These are phyloP conservation scores for Gynochthodes officinalis DNA, from an alignment of 257 asterid genomes.

Conservation along the genomic window DNA sequence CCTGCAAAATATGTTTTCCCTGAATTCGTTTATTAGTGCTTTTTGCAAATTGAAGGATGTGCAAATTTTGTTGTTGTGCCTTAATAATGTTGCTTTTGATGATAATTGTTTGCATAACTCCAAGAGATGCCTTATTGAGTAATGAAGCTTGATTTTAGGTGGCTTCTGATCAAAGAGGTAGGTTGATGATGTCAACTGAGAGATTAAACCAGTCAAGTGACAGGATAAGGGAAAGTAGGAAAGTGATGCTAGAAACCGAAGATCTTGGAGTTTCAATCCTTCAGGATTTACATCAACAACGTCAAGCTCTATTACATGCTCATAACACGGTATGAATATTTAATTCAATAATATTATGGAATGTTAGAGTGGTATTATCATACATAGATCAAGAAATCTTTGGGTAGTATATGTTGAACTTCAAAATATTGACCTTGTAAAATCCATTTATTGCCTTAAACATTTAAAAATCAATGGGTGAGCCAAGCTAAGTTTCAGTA, in stretches of 20 bases:
- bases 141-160: conserved; percentile 19
- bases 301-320: conserved; percentile 39
- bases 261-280: conserved; percentile 43
- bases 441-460: not conserved
- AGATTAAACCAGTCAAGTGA: conserved; percentile 35
- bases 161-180: conserved; percentile 35
- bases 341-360: too few species aligned
- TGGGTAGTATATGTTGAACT: not conserved
- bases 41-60: not conserved
- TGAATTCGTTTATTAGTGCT: not conserved
- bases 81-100: conserved; percentile 1
- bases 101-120: not conserved
- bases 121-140: not conserved
- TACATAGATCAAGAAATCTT: too few species aligned
- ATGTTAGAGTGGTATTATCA: not conserved
- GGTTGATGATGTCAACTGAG: conserved; percentile 44
- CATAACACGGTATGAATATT: conserved; percentile 27
- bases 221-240: conserved; percentile 33
- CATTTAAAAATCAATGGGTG: not conserved
- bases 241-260: conserved; percentile 38
- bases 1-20: not conserved
- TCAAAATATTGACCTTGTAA: too few species aligned
- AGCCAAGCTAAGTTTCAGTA: not conserved
- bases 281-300: conserved; percentile 36
- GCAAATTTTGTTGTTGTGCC: not conserved